A percentile compares a stretch with the other conserved stretches of the same genome.
Evolutionary conservation across 2,329 filamentous ascomycete species (phyloP).

Genomic region (Stagonosporopsis chrysanthemi): DNA sequence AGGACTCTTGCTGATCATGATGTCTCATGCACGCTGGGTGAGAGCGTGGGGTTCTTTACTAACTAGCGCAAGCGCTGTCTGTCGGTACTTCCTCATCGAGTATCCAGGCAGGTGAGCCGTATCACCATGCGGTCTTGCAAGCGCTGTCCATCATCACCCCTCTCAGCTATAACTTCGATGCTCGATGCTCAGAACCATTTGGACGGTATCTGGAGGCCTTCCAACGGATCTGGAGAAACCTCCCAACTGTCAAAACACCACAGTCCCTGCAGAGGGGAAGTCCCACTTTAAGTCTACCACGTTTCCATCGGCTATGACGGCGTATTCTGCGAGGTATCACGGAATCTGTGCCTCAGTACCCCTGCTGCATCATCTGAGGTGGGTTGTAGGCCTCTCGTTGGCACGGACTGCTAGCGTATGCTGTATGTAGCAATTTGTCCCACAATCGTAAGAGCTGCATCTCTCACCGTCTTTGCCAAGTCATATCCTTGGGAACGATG

Average conservation of each 20-base stretch:
- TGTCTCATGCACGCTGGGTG: conserved; percentile 8
- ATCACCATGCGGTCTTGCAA: conserved; percentile 6
- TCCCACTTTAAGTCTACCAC: conserved; percentile 13
- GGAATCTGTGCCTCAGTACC: background rate
- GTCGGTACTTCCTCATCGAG: conserved; percentile 6
- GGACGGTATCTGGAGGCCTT: conserved; percentile 3
- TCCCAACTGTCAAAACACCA: conserved; percentile 4
- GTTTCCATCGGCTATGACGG: conserved; percentile 19
- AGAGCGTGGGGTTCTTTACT: conserved; percentile 13
- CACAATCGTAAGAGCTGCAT: conserved; percentile 18
- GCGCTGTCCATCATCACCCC: conserved; percentile 15
- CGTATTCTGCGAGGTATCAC: conserved; percentile 4
- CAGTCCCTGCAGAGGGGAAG: conserved; percentile 15
- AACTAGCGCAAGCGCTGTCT: conserved; percentile 15
- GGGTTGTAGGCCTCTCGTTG: conserved; percentile 14
- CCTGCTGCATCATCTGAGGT: conserved; percentile 3
- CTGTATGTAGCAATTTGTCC: conserved; percentile 13
- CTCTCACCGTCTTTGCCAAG: conserved; percentile 22
- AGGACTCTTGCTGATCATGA: conserved; percentile 14
- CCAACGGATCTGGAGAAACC: conserved; percentile 5
- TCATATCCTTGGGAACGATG: conserved; percentile 16
- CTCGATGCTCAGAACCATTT: conserved; percentile 10
- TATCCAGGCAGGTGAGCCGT: conserved; percentile 9
- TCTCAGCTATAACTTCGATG: conserved; percentile 9
- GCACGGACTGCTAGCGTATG: conserved; percentile 8